Evolutionary conservation across 805 yeast species (phyloP), one percentile per base, ranked within the genome.

Genomic region (Candida tammaniensis): DNA sequence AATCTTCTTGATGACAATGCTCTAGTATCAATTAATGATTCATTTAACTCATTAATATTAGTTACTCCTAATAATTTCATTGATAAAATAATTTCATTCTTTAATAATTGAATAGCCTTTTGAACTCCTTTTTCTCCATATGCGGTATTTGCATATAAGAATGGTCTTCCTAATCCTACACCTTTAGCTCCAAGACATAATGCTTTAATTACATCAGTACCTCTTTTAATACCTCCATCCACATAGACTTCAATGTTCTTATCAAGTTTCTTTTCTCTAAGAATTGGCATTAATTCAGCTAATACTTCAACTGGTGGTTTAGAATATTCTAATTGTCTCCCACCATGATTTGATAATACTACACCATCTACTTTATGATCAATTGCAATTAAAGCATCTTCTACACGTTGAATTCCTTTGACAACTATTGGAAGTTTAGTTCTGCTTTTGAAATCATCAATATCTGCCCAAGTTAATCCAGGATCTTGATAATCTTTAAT

Each of bases 281-380:
- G 56, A 4, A 67, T 48, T 5, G 78, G 80, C 68, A 74, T 74
- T 2, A 79, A 73, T 42, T 85, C 95, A 4, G 83, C 84, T 31
- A 87, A 61, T 4, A 84, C 76, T 54, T 80, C 85, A 22, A 87
- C 68, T 2, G 89, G 83, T 0, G 95, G 78, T n/a, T 85, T 72
- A 1, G 95, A 70, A 50, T 76, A 84, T 58, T 87, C 96, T 37
- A 87, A 64, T 58, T 86, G 95, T 42, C 96, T 69, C 26, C 96
- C 95, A 40, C 96, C 96, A 59, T 86, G 96, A 54, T 86, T 87
- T 2, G 94, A 85, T 32, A 86, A 50, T 4, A 87, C 86, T n/a
- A 86, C 81, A 26, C 89, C 95, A 27, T 78, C 75, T 18, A 75
- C 72, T 3, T 93, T 93, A 47, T 72, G 60, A 44, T 84, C 82